Conservation (phyloP, 2,329 filamentous ascomycete species). For the Phyllosticta citribraziliensis region DNA sequence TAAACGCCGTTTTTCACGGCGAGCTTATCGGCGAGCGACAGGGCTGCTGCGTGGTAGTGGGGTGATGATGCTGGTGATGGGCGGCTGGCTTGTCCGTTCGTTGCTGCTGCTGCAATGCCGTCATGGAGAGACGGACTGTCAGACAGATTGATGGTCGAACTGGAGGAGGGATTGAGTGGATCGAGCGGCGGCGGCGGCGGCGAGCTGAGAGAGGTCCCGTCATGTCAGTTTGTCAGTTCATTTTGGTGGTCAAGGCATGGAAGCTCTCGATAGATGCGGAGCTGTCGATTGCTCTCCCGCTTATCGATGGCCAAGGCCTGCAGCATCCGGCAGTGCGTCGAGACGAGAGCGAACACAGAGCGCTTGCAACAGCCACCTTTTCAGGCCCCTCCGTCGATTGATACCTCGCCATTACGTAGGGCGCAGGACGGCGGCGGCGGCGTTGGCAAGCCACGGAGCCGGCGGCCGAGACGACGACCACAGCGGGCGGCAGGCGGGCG, state of each 20-base stretch:
- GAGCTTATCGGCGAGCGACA: not conserved
- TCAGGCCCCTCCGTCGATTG: not conserved
- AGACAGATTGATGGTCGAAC: too few relatives aligned
- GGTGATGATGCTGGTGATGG: not conserved
- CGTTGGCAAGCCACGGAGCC: not conserved
- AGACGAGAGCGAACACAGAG: not conserved
- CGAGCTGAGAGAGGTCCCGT: too few relatives aligned
- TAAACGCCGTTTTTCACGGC: not conserved
- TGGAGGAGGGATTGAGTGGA: too few relatives aligned
- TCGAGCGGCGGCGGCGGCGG: too few relatives aligned
- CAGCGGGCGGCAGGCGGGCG: not conserved
- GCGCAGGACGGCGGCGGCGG: not conserved
- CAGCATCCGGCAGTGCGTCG: not conserved
- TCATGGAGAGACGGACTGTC: too few relatives aligned
- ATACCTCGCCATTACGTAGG: not conserved
- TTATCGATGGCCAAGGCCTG: not conserved
- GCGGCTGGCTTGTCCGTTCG: too few relatives aligned
- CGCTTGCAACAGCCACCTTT: not conserved
- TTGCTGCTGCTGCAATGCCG: too few relatives aligned
- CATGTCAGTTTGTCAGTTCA: too few relatives aligned
- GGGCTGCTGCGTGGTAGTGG: not conserved
- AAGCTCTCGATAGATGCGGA: too few relatives aligned
- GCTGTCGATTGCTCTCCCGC: not conserved
- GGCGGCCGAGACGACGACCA: too few relatives aligned
- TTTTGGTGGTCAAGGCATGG: too few relatives aligned